Conservation (phyloP, 2,329 filamentous ascomycete species). For the Talaromyces marneffei region DNA sequence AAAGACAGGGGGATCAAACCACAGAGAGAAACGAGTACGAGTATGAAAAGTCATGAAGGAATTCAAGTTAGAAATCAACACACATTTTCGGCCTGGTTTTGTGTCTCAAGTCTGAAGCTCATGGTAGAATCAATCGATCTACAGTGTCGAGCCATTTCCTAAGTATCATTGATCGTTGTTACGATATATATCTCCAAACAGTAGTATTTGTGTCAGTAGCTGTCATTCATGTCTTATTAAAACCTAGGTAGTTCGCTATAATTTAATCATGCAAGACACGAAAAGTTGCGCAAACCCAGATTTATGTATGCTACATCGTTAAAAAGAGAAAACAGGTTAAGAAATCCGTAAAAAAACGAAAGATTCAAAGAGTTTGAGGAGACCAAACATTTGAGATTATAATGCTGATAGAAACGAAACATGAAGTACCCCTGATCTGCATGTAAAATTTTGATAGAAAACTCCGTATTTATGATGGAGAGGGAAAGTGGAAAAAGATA, state of each 20-base stretch:
- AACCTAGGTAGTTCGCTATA: background rate
- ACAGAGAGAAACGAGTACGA: background rate
- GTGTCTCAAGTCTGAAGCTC: background rate
- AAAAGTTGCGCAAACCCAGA: background rate
- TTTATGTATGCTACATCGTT: background rate
- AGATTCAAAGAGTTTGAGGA: too few species aligned
- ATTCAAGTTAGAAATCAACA: slow-evolving; percentile 2
- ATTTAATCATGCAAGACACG: background rate
- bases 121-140: background rate
- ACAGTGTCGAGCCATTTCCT: background rate
- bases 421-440: background rate
- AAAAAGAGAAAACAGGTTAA: background rate
- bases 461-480: slow-evolving; percentile 6
- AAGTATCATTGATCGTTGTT: background rate
- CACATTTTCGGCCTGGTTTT: slow-evolving; percentile 4
- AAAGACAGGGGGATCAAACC: background rate
- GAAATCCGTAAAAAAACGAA: background rate
- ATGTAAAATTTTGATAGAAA: background rate
- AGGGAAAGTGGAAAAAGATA: background rate
- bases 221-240: background rate
- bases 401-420: background rate
- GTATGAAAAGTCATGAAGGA: background rate
- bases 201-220: too few species aligned
- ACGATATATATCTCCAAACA: too few species aligned
- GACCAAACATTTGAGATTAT: background rate